Conservation (phyloP, 768 basidiomycete genomes). For the Pulveroboletus frians region DNA sequence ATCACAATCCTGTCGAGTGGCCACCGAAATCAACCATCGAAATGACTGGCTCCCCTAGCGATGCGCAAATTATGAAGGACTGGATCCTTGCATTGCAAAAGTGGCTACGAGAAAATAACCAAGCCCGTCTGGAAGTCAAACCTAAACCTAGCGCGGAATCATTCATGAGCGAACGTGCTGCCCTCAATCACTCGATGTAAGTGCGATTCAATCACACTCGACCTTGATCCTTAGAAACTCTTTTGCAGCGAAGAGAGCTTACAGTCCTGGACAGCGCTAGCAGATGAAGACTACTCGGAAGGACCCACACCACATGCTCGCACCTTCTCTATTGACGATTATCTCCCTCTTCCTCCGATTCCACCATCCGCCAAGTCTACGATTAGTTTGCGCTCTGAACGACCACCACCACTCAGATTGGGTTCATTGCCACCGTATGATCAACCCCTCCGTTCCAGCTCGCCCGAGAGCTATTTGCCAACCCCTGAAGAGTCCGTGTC, state of each 20-base stretch:
- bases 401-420: conserved; percentile 47
- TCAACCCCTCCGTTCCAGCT: conserved; percentile 42
- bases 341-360: conserved; percentile 38
- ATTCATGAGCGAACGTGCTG: conserved; percentile 39
- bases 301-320: conserved; percentile 49
- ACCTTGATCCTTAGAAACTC: conserved; percentile 3
- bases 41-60: conserved; percentile 36
- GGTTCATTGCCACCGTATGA: conserved; percentile 41
- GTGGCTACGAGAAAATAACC: conserved; percentile 64
- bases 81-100: conserved; percentile 69
- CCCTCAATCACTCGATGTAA: conserved; percentile 32
- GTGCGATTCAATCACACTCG: background rate
- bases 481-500: conserved; percentile 53
- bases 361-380: conserved; percentile 24
- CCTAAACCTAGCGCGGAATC: conserved; percentile 45
- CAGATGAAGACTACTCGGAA: conserved; percentile 31
- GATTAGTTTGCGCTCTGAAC: conserved; percentile 29
- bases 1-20: conserved; percentile 93
- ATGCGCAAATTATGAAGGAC: conserved; percentile 52
- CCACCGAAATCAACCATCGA: conserved; percentile 63
- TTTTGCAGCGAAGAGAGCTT: conserved; percentile 35
- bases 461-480: conserved; percentile 51
- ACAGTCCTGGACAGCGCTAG: conserved; percentile 43
- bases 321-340: conserved; percentile 60
- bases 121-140: conserved; percentile 27